A percentile compares a stretch with the other conserved stretches of the same genome.
Evolutionary conservation across 2,329 filamentous ascomycete genomes (phyloP).

Genomic region (Fusarium ambrosium): DNA sequence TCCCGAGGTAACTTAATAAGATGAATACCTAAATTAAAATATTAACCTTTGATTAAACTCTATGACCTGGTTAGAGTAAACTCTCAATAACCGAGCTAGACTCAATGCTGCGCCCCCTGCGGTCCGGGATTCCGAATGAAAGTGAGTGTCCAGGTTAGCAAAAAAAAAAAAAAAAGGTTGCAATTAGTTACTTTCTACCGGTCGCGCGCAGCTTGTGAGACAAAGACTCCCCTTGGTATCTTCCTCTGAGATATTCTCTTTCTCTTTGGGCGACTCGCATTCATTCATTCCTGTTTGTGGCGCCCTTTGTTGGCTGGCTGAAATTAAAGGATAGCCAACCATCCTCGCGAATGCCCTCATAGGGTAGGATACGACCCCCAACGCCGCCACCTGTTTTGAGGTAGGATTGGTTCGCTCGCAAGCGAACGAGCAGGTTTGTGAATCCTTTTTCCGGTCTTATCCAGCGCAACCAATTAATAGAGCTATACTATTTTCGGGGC

Average conservation of each 20-base stretch:
- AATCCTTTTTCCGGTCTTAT: background rate
- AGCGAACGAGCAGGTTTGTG: background rate
- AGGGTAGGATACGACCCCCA: background rate
- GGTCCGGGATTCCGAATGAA: background rate
- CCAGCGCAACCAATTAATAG: background rate
- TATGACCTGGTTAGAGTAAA: background rate
- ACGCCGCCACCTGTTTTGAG: background rate
- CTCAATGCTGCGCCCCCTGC: background rate
- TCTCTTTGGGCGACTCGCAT: background rate
- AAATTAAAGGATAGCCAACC: background rate
- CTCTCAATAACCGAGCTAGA: background rate
- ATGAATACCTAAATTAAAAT: background rate
- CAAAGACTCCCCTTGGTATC: background rate
- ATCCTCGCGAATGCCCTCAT: background rate
- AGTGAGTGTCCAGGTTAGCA: background rate
- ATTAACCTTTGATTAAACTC: background rate
- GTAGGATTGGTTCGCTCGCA: background rate
- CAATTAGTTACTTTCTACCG: background rate
- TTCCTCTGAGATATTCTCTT: background rate
- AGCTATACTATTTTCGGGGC: background rate
- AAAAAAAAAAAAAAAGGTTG: background rate
- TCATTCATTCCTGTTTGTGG: background rate
- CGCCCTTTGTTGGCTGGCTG: background rate
- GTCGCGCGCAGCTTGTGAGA: background rate
- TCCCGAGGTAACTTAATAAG: background rate